phyloP scores from a whole-genome alignment of 441 rosid species.

The Hura crepitans region DNA sequence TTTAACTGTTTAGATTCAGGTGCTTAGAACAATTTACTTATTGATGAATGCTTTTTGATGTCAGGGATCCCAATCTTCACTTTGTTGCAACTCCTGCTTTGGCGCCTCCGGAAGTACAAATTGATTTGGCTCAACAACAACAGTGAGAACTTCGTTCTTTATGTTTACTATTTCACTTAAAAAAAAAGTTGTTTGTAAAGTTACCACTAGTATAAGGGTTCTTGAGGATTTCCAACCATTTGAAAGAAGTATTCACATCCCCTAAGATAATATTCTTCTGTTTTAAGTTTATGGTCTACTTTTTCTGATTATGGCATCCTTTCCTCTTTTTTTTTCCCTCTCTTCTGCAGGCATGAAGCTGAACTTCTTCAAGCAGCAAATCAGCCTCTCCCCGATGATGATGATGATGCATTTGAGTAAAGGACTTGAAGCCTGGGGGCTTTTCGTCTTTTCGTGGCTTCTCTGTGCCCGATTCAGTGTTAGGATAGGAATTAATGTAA shows the following conservation, averaged over 20 bases:
- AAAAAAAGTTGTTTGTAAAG: not conserved
- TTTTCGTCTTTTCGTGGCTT: not conserved
- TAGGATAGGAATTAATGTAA: not conserved
- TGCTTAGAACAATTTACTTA: not conserved
- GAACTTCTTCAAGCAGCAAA: constrained; percentile 64
- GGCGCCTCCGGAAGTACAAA: constrained; percentile 60
- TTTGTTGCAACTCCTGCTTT: constrained; percentile 60
- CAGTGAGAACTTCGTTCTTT: constrained; percentile 37
- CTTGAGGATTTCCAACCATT: not conserved
- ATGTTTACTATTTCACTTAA: not conserved
- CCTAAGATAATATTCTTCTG: not conserved
- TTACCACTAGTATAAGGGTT: not conserved
- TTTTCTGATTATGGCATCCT: constrained; percentile 7
- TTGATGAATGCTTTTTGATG: constrained; percentile 2
- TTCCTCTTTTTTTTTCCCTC: no score
- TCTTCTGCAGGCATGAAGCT: constrained; percentile 55
- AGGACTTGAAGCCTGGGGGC: not conserved
- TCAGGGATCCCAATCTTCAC: constrained; percentile 50
- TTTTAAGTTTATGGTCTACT: not conserved
- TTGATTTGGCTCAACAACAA: constrained; percentile 52
- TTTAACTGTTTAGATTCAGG: not conserved
- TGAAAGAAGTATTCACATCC: not conserved
- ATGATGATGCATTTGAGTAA: constrained; percentile 46
- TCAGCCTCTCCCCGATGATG: constrained; percentile 72
- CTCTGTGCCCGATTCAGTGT: not conserved